Conservation (phyloP, 2,329 filamentous ascomycete species). For the Hypoxylon sp. region DNA sequence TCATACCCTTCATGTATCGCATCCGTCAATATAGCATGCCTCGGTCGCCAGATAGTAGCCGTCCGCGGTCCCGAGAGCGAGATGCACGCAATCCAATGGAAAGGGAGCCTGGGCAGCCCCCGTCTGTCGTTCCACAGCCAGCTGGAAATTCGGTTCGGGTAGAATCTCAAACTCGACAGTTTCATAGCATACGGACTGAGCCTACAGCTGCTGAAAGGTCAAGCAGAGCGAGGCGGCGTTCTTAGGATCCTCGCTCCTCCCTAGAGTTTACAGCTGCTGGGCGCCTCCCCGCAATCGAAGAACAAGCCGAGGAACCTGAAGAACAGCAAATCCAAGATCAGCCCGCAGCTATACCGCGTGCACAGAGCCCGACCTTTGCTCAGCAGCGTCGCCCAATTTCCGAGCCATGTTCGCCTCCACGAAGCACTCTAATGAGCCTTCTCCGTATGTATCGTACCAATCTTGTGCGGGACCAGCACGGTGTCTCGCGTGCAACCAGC, state of each 20-base stretch:
- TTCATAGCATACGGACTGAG: not conserved
- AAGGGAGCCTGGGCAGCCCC: not conserved
- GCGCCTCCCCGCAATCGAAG: not conserved
- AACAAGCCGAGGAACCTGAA: not conserved
- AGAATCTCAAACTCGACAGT: not conserved
- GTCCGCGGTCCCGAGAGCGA: not conserved
- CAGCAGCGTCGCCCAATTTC: not conserved
- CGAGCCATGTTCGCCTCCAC: not conserved
- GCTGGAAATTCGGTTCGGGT: not conserved
- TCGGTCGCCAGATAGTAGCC: constrained; percentile 2
- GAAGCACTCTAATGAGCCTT: not conserved
- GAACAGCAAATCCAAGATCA: not conserved
- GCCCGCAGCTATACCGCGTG: not conserved
- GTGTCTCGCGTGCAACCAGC: not conserved
- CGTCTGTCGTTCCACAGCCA: not conserved
- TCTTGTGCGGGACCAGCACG: not conserved
- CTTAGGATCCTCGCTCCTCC: not conserved
- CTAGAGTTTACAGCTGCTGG: not conserved
- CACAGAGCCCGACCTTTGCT: not conserved
- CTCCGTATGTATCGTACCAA: not conserved
- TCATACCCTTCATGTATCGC: constrained; percentile 22
- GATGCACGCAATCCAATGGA: not conserved
- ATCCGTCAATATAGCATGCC: constrained; percentile 8
- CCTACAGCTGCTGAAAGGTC: not conserved
- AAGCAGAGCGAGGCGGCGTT: not conserved